A percentile compares a stretch with the other conserved stretches of the same genome.
Evolutionary conservation across 2,329 filamentous ascomycete genomes (phyloP).

Genomic region (Septoria petroselini): DNA sequence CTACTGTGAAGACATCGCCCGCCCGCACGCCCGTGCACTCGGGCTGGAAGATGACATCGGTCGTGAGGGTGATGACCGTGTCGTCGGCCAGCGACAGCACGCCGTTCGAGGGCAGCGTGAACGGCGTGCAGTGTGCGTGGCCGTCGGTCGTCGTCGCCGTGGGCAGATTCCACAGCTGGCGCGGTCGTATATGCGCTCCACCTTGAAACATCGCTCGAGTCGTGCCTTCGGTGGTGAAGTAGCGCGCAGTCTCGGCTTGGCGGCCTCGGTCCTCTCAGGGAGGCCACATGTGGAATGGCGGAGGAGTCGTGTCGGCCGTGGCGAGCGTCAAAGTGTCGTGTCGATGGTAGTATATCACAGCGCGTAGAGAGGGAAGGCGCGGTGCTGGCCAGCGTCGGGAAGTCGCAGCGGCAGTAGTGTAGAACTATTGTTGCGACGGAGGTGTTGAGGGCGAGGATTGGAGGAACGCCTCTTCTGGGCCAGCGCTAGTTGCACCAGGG

Average conservation of each 20-base stretch:
- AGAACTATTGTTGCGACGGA: too few relatives aligned
- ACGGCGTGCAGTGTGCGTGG: constrained; percentile 56
- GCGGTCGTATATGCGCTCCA: constrained; percentile 22
- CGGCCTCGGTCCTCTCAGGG: constrained; percentile 23
- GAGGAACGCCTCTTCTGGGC: too few relatives aligned
- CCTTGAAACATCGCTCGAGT: constrained; percentile 24
- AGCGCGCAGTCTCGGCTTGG: constrained; percentile 18
- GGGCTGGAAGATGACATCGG: constrained; percentile 59
- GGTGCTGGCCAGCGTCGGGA: neutral
- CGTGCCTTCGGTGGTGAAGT: constrained; percentile 9
- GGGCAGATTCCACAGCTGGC: constrained; percentile 37
- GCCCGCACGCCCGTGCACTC: constrained; percentile 50
- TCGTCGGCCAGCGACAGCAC: constrained; percentile 52
- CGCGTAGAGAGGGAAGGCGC: neutral
- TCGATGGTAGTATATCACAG: neutral
- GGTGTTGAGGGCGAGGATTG: too few relatives aligned
- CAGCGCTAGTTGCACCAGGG: too few relatives aligned
- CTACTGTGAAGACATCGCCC: constrained; percentile 50
- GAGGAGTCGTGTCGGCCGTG: neutral
- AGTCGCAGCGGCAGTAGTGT: too few relatives aligned
- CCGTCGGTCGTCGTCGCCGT: constrained; percentile 21
- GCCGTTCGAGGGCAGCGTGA: constrained; percentile 59
- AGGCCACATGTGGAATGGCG: constrained; percentile 22
- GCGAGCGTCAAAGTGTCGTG: neutral
- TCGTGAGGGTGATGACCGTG: constrained; percentile 57